Evolutionary conservation across 306 rosid species (phyloP).

Genomic region (Glycyrrhiza uralensis): DNA sequence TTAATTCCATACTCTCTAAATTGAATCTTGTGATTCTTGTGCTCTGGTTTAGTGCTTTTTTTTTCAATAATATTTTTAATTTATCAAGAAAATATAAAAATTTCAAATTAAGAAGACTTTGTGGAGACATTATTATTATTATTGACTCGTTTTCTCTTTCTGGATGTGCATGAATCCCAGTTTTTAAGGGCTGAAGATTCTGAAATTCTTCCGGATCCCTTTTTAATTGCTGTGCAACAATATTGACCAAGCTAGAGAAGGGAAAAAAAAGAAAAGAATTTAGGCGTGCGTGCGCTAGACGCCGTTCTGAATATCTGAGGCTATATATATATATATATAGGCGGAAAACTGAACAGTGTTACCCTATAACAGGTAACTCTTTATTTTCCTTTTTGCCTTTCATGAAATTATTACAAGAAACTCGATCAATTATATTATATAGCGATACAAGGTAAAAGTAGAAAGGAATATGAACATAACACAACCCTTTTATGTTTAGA

Average conservation of each 20-base stretch:
- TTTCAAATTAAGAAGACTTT: no score
- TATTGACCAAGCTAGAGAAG: background rate
- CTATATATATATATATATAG: background rate
- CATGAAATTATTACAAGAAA: background rate
- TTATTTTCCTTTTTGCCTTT: constrained; percentile 1
- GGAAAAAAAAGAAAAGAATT: background rate
- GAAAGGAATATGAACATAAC: constrained; percentile 18
- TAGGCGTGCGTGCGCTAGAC: constrained; percentile 27
- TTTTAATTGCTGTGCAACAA: background rate
- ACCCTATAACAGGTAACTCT: background rate
- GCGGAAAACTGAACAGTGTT: background rate
- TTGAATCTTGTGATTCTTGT: no score
- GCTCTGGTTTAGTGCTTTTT: no score
- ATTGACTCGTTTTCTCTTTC: background rate
- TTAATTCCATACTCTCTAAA: no score
- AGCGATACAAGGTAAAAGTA: constrained; percentile 15
- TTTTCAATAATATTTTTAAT: no score
- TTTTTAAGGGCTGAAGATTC: constrained; percentile 26
- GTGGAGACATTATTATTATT: background rate
- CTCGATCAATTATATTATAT: background rate
- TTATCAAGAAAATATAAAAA: no score
- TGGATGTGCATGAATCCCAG: constrained; percentile 10
- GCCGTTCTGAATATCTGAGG: constrained; percentile 20
- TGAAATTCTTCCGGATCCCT: background rate
- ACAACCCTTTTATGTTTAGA: constrained; percentile 20